Conservation (phyloP, 768 basidiomycete genomes). For the Russula abietina region DNA sequence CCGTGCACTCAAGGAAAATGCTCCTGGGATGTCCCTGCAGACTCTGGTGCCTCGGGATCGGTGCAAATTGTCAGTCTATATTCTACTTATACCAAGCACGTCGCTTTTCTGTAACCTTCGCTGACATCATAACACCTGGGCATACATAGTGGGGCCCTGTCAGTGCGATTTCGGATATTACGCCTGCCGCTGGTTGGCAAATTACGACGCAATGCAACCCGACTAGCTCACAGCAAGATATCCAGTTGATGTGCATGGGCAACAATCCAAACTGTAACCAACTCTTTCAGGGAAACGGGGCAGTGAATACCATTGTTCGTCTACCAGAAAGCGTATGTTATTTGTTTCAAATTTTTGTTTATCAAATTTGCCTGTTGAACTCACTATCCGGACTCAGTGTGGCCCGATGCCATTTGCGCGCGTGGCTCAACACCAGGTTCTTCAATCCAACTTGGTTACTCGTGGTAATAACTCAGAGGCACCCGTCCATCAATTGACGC, state of each 20-base stretch:
- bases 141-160: slow-evolving; percentile 10
- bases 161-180: slow-evolving; percentile 20
- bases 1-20: slow-evolving; percentile 14
- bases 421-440: background rate
- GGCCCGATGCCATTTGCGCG: too few species aligned
- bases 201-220: slow-evolving; percentile 11
- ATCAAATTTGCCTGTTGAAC: background rate
- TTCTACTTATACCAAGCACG: background rate
- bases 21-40: slow-evolving; percentile 11
- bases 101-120: background rate
- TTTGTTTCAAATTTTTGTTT: background rate
- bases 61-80: slow-evolving; percentile 15
- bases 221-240: background rate
- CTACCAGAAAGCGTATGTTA: slow-evolving; percentile 16
- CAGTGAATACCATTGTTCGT: slow-evolving; percentile 23
- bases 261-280: slow-evolving; percentile 17
- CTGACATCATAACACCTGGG: background rate
- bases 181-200: slow-evolving; percentile 3
- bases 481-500: background rate
- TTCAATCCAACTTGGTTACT: background rate
- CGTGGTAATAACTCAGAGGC: too few species aligned
- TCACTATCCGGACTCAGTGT: background rate
- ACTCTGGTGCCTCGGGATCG: background rate
- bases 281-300: slow-evolving; percentile 19
- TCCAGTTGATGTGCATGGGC: slow-evolving; percentile 6